Conservation (phyloP, 257 asterid genomes). For the Primulina eburnea region DNA sequence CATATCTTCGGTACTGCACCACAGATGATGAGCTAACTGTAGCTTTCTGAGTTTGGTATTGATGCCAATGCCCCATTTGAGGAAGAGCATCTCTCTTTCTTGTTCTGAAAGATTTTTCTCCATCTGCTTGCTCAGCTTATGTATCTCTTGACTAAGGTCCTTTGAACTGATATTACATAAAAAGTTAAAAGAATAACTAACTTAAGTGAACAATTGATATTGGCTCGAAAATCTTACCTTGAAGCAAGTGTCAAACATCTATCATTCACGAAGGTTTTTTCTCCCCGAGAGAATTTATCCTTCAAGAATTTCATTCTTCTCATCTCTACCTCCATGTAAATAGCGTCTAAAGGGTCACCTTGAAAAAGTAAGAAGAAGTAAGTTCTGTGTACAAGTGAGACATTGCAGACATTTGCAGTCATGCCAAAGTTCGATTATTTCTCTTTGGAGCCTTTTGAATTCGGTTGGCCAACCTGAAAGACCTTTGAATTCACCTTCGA, state of each 20-base stretch:
- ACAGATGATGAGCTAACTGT: constrained; percentile 65
- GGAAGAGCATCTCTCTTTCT: constrained; percentile 68
- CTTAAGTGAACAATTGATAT: not conserved
- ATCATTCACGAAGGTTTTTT: constrained; percentile 60
- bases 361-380: constrained; percentile 80
- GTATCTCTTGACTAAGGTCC: constrained; percentile 70
- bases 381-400: constrained; percentile 80
- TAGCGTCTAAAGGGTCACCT: constrained; percentile 86
- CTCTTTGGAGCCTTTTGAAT: constrained; percentile 70
- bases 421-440: constrained; percentile 83
- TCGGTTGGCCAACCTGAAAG: constrained; percentile 65
- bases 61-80: constrained; percentile 75
- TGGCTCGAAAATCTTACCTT: constrained; percentile 43
- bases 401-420: constrained; percentile 70
- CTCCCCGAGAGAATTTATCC: constrained; percentile 57
- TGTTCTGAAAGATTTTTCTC: constrained; percentile 65
- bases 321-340: constrained; percentile 81
- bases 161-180: constrained; percentile 46
- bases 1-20: constrained; percentile 66
- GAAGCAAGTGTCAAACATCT: constrained; percentile 48
- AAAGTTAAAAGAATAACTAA: not conserved
- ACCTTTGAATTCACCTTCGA: constrained; percentile 53
- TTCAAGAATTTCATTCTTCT: constrained; percentile 73
- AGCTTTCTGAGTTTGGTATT: constrained; percentile 65
- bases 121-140: constrained; percentile 71